These are phyloP conservation scores for Nicotiana paniculata DNA, from an alignment of 257 asterid species.

Conservation along the genomic window DNA sequence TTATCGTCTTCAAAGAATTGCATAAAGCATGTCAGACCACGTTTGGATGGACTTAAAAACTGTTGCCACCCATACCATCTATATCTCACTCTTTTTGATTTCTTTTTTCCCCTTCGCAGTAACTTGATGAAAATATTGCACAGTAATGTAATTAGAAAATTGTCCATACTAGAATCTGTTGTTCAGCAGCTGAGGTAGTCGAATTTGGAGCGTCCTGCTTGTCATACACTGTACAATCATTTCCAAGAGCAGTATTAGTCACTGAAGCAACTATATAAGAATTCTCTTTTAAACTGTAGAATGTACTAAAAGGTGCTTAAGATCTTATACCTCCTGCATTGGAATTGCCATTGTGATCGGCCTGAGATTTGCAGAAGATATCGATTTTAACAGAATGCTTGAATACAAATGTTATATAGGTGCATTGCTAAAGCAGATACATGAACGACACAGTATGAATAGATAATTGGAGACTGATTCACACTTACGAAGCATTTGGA, in stretches of 20 bases:
- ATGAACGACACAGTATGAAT: slow-evolving; percentile 5
- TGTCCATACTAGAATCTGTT: slow-evolving; percentile 80
- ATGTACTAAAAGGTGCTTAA: not conserved
- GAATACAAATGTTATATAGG: not conserved
- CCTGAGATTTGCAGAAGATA: slow-evolving; percentile 39
- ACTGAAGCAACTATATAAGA: not conserved
- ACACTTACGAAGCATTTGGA: slow-evolving; percentile 57
- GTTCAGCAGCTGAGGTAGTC: slow-evolving; percentile 77
- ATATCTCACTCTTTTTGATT: not conserved
- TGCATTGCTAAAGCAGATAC: not conserved
- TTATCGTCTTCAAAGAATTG: not conserved
- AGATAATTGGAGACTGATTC: not conserved
- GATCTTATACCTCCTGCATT: slow-evolving; percentile 63
- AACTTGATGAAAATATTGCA: not conserved
- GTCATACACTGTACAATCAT: slow-evolving; percentile 47
- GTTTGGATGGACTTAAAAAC: not conserved
- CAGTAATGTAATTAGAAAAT: slow-evolving; percentile 10
- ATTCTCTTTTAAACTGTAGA: not conserved
- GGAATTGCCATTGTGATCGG: slow-evolving; percentile 33
- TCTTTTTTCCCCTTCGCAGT: not conserved
- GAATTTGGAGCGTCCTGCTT: slow-evolving; percentile 55
- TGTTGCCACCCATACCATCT: not conserved
- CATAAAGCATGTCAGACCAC: not conserved
- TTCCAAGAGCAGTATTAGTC: slow-evolving; percentile 16
- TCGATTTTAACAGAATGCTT: not conserved